Percentiles rank a stretch among this genome's conserved stretches.
Evolutionary conservation across 352 stramenopile genomes (phyloP).

Genomic region (Globisporangium alternatum): DNA sequence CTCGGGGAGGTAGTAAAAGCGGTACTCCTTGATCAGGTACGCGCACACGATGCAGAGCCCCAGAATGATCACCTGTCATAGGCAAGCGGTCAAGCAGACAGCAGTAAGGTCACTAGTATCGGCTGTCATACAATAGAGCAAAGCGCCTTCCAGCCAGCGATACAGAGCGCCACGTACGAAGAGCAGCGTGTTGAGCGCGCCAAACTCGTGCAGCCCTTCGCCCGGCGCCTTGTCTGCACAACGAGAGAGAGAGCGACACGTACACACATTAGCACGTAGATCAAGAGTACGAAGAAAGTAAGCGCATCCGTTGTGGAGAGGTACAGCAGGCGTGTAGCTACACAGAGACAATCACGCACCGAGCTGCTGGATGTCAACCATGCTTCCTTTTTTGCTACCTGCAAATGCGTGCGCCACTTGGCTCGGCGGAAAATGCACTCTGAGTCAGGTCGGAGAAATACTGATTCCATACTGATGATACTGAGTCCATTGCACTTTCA

Average conservation of each 20-base stretch:
- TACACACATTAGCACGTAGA: background rate
- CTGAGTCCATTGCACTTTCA: no score
- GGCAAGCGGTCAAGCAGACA: background rate
- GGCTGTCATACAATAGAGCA: background rate
- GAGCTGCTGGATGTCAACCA: constrained; percentile 33
- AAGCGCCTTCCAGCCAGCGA: background rate
- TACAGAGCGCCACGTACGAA: constrained; percentile 45
- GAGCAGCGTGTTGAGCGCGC: constrained; percentile 84
- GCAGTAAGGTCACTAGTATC: background rate
- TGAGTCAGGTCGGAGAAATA: no score
- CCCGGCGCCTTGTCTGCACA: constrained; percentile 55
- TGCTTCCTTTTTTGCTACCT: constrained; percentile 1
- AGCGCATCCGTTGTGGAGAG: background rate
- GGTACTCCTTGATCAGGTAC: constrained; percentile 90
- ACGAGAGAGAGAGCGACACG: background rate
- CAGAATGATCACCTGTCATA: constrained; percentile 72
- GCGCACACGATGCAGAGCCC: constrained; percentile 88
- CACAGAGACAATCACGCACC: constrained; percentile 18
- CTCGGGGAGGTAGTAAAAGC: constrained; percentile 90
- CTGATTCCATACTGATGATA: no score
- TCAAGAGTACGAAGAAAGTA: background rate
- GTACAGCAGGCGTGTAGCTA: background rate
- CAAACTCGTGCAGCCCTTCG: constrained; percentile 81
- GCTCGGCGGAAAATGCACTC: no score
- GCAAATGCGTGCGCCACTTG: no score